Base-by-base conservation (phyloP, 306 rosid genomes). In the Castanea sativa region DNA sequence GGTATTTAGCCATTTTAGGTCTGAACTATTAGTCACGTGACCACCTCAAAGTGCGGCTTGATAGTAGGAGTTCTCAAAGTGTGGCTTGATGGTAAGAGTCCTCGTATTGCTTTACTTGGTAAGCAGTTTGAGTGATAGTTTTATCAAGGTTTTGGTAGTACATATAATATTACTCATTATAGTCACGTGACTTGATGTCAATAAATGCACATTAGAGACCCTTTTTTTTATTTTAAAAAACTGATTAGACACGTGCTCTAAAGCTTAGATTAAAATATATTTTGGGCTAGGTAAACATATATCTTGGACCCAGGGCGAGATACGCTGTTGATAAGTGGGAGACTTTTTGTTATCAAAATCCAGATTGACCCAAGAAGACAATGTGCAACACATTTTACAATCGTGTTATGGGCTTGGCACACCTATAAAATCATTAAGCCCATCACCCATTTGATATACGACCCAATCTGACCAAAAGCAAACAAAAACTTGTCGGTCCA, bases 21-120 rank as follows among this genome's bases (percentile, higher is more conserved):
- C 7, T 38, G 0, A 38, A 38, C 11, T 38, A 8, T 38, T 38
- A 38, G 11, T 38, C 11, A 38, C 1, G 2, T 38, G 11, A 38
- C 1, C 3, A 41, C 0, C 0, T 41, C 0, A 8, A 0, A 41
- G 1, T 2, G 3, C 8, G 1, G 0, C 12, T 41, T 41, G 3
- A 0, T 8, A 0, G 1, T 41, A 41, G 0, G 12, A 41, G 45
- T 8, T 0, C 8, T 41, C 0, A n/a, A n/a, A 41, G 1, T 2
- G 3, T 41, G 1, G 0, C 12, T 41, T 41, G 3, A 0, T 8
- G 0, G 1, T 41, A 41, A 0, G 12, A 41, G 45, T 8, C 0
- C 8, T 41, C 0, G 7, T 38, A 38, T 38, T 38, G 0, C 2
- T 38, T 38, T 2, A 38, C 11, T 38, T 38, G 3, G 1, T 7